Evolutionary conservation across 805 yeast species (phyloP), one percentile per base, ranked within the genome.

Genomic region (Candida endomychidarum): DNA sequence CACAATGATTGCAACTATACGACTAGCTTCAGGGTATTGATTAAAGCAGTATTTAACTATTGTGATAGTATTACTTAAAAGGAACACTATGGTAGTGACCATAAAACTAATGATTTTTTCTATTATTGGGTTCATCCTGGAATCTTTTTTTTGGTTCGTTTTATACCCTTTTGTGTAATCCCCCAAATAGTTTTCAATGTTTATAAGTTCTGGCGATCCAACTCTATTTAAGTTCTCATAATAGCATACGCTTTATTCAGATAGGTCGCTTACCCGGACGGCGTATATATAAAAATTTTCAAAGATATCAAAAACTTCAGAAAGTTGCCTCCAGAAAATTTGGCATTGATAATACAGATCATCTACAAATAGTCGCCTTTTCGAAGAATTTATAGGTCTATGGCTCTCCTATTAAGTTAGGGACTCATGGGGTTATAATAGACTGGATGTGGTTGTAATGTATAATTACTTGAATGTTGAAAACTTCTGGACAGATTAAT

Each of bases 21-120:
- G 38, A 3, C 60, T 50, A 12, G 42, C 41, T 22, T 51, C 45
- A 8, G 63, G 63, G 39, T 50, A 57, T 23, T 33, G 40, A 16
- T 39, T 29, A 29, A 45, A 39, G 10, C 50, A 36, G 18, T 41
- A 45, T 19, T 42, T 45, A 11, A 39, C 27, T 12, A 44, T 34
- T 8, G 42, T 23, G 14, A 57, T 38, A 10, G 45, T 17, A 23
- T 49, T 43, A 11, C 51, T 42, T 10, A 48, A 16, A 4, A 45
- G 28, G 27, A 52, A 42, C 25, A 50, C 52, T 14, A 46, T 8
- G 8, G 42, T 32, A 1, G 52, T 43, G 5, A 54, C 45, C 8
- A 30, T 31, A 8, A 40, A 23, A 2, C 51, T 34, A 8, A 40
- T 23, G 3, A 38, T 42, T 19, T 30, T 30, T 16, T 42, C 47